phyloP scores from a whole-genome alignment of 495 filamentous ascomycete species.

The Glutinoglossum americanum region DNA sequence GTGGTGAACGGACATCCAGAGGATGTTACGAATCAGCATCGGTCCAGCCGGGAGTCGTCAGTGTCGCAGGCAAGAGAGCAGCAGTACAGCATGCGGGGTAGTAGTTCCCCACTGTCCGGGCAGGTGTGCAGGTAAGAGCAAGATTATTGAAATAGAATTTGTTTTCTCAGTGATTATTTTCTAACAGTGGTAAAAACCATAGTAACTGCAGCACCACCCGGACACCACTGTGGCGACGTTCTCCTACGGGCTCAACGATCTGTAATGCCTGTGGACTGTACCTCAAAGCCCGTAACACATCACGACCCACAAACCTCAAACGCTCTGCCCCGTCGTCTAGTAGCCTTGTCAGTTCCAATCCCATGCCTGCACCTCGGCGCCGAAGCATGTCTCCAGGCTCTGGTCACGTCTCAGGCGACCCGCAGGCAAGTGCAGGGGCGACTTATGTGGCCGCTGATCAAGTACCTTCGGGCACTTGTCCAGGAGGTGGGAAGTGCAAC shows the following conservation, averaged over 20 bases:
- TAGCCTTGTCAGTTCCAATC: neutral
- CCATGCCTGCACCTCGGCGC: neutral
- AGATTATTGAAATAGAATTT: neutral
- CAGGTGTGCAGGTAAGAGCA: slow-evolving; percentile 1
- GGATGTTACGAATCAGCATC: neutral
- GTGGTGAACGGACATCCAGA: neutral
- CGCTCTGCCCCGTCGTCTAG: slow-evolving; percentile 23
- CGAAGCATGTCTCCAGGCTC: neutral
- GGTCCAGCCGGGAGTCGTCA: neutral
- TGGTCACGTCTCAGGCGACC: neutral
- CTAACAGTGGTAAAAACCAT: neutral
- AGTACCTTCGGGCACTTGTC: slow-evolving; percentile 63
- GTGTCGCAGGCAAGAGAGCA: neutral
- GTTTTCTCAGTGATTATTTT: neutral
- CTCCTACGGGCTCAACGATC: slow-evolving; percentile 79
- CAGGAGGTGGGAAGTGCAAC: slow-evolving; percentile 87
- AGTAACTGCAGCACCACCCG: slow-evolving; percentile 91
- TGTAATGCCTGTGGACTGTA: slow-evolving; percentile 98
- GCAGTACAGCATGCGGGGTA: neutral
- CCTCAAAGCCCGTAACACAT: slow-evolving; percentile 74
- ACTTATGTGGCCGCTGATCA: slow-evolving; percentile 52
- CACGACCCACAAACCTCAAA: slow-evolving; percentile 75
- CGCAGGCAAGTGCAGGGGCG: neutral
- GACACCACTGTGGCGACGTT: slow-evolving; percentile 87
- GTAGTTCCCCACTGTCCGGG: neutral